phyloP scores from a whole-genome alignment of 306 rosid species.

The Vicia sativa region DNA sequence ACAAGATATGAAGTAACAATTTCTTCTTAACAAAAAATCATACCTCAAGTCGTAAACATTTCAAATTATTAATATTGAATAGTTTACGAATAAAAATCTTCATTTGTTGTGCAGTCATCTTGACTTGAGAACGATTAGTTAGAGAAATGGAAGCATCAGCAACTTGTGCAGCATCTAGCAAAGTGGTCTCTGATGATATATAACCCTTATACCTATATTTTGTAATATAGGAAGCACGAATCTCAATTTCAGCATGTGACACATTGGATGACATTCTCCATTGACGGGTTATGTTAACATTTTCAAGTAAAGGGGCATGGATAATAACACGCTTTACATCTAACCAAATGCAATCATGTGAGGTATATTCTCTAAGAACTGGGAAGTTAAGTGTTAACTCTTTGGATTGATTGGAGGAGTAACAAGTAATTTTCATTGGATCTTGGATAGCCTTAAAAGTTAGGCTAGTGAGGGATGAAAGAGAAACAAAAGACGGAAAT shows the following conservation, averaged over 20 bases:
- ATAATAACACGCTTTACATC: not conserved
- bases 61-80: not conserved
- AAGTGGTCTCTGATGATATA: not conserved
- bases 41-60: not conserved
- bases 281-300: not conserved
- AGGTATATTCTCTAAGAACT: not conserved
- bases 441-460: not conserved
- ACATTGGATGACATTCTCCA: not conserved
- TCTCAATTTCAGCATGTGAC: not conserved
- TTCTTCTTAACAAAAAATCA: not conserved
- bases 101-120: not conserved
- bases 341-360: not conserved
- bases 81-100: not conserved
- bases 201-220: not conserved
- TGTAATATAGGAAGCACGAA: not conserved
- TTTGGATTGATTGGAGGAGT: not conserved
- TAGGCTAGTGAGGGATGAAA: too few relatives aligned
- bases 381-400: not conserved
- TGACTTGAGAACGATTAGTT: accelerated
- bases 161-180: not conserved
- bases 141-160: not conserved
- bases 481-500: too few relatives aligned
- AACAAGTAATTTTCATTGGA: not conserved
- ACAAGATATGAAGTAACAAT: not conserved
- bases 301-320: conserved; percentile 19